Evolutionary conservation across 257 asterid species (phyloP).

Genomic region (Solanum rostratum): DNA sequence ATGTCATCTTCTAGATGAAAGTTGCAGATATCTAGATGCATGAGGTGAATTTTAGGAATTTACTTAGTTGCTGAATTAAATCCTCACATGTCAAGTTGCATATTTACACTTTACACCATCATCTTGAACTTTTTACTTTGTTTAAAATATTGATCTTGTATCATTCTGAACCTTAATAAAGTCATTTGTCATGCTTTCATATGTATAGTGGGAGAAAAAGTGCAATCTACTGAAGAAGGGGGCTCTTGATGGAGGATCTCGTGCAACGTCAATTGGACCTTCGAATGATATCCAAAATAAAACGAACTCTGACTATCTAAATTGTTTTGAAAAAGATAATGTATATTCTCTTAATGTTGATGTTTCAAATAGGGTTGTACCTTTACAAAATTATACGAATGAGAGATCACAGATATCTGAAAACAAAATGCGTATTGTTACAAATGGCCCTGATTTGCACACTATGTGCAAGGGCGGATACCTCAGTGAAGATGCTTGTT

Average conservation of each 20-base stretch:
- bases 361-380: conserved; percentile 46
- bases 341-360: conserved; percentile 24
- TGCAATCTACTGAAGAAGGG: conserved; percentile 45
- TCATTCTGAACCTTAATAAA: background rate
- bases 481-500: background rate
- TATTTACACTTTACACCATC: background rate
- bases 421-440: conserved; percentile 26
- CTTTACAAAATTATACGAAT: conserved; percentile 74
- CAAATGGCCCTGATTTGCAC: conserved; percentile 9
- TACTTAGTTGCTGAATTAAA: background rate
- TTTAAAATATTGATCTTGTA: background rate
- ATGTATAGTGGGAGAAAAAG: conserved; percentile 79
- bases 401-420: conserved; percentile 52
- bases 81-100: background rate
- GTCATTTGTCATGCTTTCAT: background rate
- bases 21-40: background rate
- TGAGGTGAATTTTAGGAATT: background rate
- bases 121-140: background rate
- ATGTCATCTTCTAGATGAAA: background rate
- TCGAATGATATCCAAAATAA: conserved; percentile 80
- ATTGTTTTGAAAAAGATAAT: conserved; percentile 41
- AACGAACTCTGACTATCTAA: conserved; percentile 48
- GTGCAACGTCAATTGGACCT: conserved; percentile 27
- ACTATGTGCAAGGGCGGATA: background rate
- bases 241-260: conserved; percentile 36